Conservation (phyloP, 768 basidiomycete species). For the Dendrothele bispora region DNA sequence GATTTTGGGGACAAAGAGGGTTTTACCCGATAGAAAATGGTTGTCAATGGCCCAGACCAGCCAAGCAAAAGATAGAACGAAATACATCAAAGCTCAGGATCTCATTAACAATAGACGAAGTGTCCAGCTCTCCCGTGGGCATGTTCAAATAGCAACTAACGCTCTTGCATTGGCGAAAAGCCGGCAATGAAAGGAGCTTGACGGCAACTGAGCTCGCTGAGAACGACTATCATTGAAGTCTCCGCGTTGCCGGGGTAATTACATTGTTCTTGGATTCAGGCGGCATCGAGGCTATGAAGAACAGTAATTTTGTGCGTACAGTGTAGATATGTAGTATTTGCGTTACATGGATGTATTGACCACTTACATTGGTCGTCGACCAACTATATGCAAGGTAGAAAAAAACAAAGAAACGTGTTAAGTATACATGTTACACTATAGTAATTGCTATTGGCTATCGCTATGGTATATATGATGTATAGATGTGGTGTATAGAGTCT, state of each 20-base stretch:
- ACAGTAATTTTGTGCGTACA: no score
- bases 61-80: background rate
- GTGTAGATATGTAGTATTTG: no score
- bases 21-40: slow-evolving; percentile 48
- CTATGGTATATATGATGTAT: no score
- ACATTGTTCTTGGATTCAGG: slow-evolving; percentile 64
- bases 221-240: slow-evolving; percentile 5
- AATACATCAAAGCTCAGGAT: slow-evolving; percentile 54
- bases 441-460: no score
- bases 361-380: no score
- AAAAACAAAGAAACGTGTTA: no score
- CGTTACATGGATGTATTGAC: no score
- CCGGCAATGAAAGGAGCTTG: slow-evolving; percentile 49
- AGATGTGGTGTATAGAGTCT: no score
- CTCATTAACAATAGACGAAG: slow-evolving; percentile 45
- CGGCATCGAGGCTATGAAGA: slow-evolving; percentile 42
- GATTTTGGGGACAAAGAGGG: slow-evolving; percentile 70
- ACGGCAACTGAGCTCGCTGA: slow-evolving; percentile 47
- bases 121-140: slow-evolving; percentile 70
- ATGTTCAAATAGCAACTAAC: slow-evolving; percentile 81
- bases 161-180: slow-evolving; percentile 46
- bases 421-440: no score
- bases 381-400: no score
- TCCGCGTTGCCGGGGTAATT: slow-evolving; percentile 10
- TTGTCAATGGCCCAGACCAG: background rate